A percentile compares a stretch with the other conserved stretches of the same genome.
Conservation (phyloP, 179 eudicot species). For the Sideroxylon spinosum region DNA sequence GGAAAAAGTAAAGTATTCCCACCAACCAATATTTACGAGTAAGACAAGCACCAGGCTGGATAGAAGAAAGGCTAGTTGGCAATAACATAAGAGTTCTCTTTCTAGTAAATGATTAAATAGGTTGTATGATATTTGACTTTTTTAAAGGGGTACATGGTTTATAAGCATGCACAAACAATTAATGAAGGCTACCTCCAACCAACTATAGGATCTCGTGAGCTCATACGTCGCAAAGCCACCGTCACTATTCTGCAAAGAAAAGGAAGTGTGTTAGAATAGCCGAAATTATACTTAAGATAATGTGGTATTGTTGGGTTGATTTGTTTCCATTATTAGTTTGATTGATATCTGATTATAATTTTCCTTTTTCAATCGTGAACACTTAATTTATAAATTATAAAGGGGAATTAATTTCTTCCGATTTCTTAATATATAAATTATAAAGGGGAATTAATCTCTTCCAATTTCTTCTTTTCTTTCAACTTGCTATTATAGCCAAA, state of each 20-base stretch:
- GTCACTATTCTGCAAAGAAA: constrained; percentile 40
- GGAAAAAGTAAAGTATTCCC: not conserved
- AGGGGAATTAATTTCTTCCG: too few relatives aligned
- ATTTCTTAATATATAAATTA: too few relatives aligned
- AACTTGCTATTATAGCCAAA: too few relatives aligned
- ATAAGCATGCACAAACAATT: constrained; percentile 1
- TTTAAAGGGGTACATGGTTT: not conserved
- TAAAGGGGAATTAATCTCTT: too few relatives aligned
- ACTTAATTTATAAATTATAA: too few relatives aligned
- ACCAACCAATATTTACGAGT: not conserved
- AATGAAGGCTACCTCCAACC: constrained; percentile 51
- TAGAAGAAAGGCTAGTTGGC: not conserved
- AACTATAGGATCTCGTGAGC: constrained; percentile 65
- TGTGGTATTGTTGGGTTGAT: too few relatives aligned
- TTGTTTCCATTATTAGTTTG: too few relatives aligned
- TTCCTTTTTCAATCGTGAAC: too few relatives aligned
- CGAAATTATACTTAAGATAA: too few relatives aligned
- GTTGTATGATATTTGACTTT: not conserved
- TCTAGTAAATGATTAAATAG: not conserved
- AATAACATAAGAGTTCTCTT: not conserved
- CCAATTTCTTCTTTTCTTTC: too few relatives aligned
- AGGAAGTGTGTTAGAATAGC: not conserved
- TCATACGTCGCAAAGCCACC: constrained; percentile 78
- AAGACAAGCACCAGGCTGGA: not conserved
- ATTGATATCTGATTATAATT: too few relatives aligned